These are phyloP conservation scores for Naganishia antarctica DNA, from an alignment of 768 basidiomycete species.

Conservation along the genomic window DNA sequence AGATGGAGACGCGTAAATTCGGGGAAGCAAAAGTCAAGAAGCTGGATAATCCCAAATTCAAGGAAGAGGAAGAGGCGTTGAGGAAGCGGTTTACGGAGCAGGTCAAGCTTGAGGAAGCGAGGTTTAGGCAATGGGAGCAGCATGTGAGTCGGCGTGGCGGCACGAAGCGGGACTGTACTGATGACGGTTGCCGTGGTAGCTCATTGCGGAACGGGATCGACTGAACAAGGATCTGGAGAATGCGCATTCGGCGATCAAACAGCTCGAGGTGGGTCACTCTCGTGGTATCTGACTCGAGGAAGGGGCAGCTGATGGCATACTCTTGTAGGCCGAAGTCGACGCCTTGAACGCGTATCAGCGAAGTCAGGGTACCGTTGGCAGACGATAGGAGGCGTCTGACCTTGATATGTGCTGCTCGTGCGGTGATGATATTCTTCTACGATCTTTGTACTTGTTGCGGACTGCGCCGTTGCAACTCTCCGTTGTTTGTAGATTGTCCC, in stretches of 20 bases:
- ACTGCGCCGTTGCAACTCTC: too few species aligned
- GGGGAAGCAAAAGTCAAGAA: constrained; percentile 98
- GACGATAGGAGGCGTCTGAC: constrained; percentile 29
- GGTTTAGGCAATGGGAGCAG: constrained; percentile 99
- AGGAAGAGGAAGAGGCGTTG: constrained; percentile 95
- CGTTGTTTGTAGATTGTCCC: too few species aligned
- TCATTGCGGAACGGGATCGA: constrained; percentile 95
- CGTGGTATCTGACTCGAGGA: not conserved
- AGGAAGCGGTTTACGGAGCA: constrained; percentile 98
- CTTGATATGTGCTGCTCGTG: not conserved
- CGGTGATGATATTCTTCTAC: too few species aligned
- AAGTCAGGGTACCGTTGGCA: constrained; percentile 40
- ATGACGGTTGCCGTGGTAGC: constrained; percentile 56
- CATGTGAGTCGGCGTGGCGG: constrained; percentile 60
- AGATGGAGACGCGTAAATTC: constrained; percentile 99
- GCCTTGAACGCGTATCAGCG: constrained; percentile 46
- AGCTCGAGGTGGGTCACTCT: constrained; percentile 41
- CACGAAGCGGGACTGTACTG: not conserved
- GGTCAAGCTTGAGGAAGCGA: constrained; percentile 94
- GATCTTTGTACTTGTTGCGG: too few species aligned
- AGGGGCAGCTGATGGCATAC: constrained; percentile 10
- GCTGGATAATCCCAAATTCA: constrained; percentile 98
- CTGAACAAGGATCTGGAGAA: constrained; percentile 97
- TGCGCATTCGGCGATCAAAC: constrained; percentile 54
- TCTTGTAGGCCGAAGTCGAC: constrained; percentile 43